Evolutionary conservation across 306 rosid genomes (phyloP).

Genomic region (Lagenaria siceraria): DNA sequence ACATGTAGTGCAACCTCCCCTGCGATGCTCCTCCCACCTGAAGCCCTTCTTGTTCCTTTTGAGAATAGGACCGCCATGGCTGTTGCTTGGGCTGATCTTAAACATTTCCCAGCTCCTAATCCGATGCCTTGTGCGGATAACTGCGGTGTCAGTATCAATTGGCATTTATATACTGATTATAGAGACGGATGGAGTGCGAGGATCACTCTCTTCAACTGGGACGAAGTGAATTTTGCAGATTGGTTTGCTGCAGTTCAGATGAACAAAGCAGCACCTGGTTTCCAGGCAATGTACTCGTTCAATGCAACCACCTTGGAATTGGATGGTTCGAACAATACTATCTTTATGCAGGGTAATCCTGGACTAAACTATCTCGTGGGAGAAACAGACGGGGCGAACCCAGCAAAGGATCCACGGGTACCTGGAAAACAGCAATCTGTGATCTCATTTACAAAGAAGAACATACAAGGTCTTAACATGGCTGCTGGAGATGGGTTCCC

Average conservation of each 20-base stretch:
- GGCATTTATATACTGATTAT: constrained; percentile 78
- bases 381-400: constrained; percentile 66
- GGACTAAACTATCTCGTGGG: constrained; percentile 79
- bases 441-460: constrained; percentile 79
- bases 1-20: constrained; percentile 57
- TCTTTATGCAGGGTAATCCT: constrained; percentile 63
- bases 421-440: constrained; percentile 98
- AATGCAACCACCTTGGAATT: constrained; percentile 41
- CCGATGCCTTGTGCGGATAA: constrained; percentile 83
- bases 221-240: constrained; percentile 50
- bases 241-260: constrained; percentile 92
- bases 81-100: constrained; percentile 58
- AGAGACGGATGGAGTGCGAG: constrained; percentile 81
- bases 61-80: constrained; percentile 62
- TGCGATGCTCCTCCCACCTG: constrained; percentile 85
- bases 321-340: constrained; percentile 45
- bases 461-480: constrained; percentile 50
- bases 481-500: constrained; percentile 76
- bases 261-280: constrained; percentile 71
- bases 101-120: constrained; percentile 41
- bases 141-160: constrained; percentile 86
- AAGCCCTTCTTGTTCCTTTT: constrained; percentile 78
- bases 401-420: constrained; percentile 60
- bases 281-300: constrained; percentile 84
- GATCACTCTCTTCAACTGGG: constrained; percentile 92